Evolutionary conservation across 1,284 basidiomycete genomes (phyloP).

Genomic region (Flammula alnicola): DNA sequence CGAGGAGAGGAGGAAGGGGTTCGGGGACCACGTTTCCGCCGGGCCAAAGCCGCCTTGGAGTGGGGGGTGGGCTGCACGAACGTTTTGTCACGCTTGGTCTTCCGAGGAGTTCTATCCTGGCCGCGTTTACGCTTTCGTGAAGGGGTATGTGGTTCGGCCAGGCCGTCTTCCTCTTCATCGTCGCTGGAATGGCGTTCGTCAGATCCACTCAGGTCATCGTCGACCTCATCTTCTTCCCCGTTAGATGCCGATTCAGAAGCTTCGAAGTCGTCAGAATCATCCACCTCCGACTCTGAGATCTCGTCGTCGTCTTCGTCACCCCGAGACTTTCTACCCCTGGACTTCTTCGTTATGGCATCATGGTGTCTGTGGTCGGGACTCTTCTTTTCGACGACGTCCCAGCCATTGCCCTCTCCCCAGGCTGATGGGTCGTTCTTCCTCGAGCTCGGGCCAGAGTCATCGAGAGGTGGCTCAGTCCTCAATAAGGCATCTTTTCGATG

Average conservation of each 20-base stretch:
- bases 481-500: slow-evolving; percentile 47
- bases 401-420: slow-evolving; percentile 31
- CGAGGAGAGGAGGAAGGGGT: slow-evolving; percentile 14
- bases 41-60: slow-evolving; percentile 31
- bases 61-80: slow-evolving; percentile 36
- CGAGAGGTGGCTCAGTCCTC: slow-evolving; percentile 12
- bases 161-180: slow-evolving; percentile 19
- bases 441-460: slow-evolving; percentile 13
- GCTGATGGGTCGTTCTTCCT: slow-evolving; percentile 8
- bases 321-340: too few relatives aligned
- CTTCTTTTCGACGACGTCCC: slow-evolving; percentile 28
- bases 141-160: slow-evolving; percentile 25
- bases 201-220: slow-evolving; percentile 14
- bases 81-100: slow-evolving; percentile 25
- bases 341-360: too few relatives aligned
- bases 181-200: slow-evolving; percentile 14
- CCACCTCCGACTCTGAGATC: slow-evolving; percentile 22
- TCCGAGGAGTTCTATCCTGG: slow-evolving; percentile 23
- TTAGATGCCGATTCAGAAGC: slow-evolving; percentile 13
- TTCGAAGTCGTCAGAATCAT: slow-evolving; percentile 22
- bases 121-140: slow-evolving; percentile 27
- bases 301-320: slow-evolving; percentile 3
- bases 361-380: slow-evolving; percentile 3
- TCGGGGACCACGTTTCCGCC: slow-evolving; percentile 10
- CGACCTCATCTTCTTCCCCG: slow-evolving; percentile 16